Base-by-base conservation (phyloP, 192 early-diverging fungal species). In the Pilaira anomala region DNA sequence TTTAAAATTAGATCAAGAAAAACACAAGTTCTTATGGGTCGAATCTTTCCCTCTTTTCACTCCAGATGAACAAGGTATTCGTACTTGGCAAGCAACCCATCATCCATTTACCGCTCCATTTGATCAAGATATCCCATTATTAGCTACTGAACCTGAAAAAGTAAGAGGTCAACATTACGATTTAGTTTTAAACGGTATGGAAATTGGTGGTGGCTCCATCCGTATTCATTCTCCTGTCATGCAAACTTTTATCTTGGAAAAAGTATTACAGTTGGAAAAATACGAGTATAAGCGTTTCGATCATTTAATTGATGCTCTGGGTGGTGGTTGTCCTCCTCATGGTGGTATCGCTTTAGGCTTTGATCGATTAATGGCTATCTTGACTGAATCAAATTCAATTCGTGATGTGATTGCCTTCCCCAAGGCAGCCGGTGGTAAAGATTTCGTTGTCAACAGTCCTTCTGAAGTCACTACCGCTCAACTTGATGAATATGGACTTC, bases 361-460 rank as follows among this genome's bases (percentile, higher is more conserved):
- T 55, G 92, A 96, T 62, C 75, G 93, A 19, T 51, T 96, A 18
- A 82, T 96, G 67, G 78, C 88, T 1, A 83, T 93, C 41, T 63
- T 93, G 48, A 88, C 87, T 58, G 78, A 81, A 11, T 82, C 88
- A 0, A 44, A 76, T 0, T 91, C 90, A 21, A 87, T 96, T 50
- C 77, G 93, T 13, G 92, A 96, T 50, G 94, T 96, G 19, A 94
- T 96, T 68, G 94, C 94, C 7, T 96, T 96, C 67, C 94, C 94
- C 8, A 96, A 96, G 61, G 77, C 90, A 3, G 76, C 85, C 11
- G 83, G 82, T 33, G 94, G 92, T 24, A 85, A 84, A 16, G 94
- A 96, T 72, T 72, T 93, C 50, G 88, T 91, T 41, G 90, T 93
- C 36, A 79, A 80, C 9, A 87, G 89, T 48, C 94, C 94, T 5